phyloP scores from a whole-genome alignment of 2,329 filamentous ascomycete genomes.

The Ploettnerulaceae sp. region DNA sequence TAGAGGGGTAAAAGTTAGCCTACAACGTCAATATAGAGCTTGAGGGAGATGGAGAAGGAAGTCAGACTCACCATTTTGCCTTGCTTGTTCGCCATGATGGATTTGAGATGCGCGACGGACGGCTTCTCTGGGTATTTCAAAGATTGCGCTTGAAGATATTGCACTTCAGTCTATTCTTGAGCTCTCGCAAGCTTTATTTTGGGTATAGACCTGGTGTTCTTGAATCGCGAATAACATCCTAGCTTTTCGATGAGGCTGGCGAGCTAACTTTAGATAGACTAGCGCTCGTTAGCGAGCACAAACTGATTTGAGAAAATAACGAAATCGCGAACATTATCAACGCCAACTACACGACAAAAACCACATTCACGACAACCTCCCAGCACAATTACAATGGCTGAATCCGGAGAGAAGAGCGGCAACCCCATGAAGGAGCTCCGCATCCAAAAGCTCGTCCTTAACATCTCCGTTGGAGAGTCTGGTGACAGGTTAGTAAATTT shows the following conservation, averaged over 20 bases:
- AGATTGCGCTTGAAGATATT: conserved; percentile 33
- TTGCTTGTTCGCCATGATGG: conserved; percentile 81
- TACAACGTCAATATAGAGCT: conserved; percentile 48
- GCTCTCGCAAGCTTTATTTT: conserved; percentile 28
- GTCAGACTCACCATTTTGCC: conserved; percentile 90
- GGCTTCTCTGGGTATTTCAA: conserved; percentile 36
- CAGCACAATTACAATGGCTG: conserved; percentile 46
- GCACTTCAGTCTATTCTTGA: conserved; percentile 32
- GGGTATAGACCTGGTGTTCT: conserved; percentile 21
- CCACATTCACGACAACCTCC: conserved; percentile 18
- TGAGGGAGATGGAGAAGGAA: conserved; percentile 35
- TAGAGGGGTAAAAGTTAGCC: conserved; percentile 53
- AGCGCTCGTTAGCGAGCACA: conserved; percentile 13
- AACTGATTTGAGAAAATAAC: conserved; percentile 14
- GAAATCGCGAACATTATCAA: conserved; percentile 20
- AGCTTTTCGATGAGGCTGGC: conserved; percentile 9
- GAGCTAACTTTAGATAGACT: no score
- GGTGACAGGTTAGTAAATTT: conserved; percentile 57
- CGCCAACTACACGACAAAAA: conserved; percentile 15
- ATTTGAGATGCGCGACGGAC: conserved; percentile 35
- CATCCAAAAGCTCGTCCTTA: conserved; percentile 99
- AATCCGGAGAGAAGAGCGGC: conserved; percentile 70
- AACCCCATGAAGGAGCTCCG: conserved; percentile 99
- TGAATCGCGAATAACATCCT: conserved; percentile 6
- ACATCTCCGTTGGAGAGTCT: conserved; percentile 99